Evolutionary conservation across 1,284 basidiomycete species (phyloP), one percentile per base, ranked within the genome.

Genomic region (Wallemia hederae): DNA sequence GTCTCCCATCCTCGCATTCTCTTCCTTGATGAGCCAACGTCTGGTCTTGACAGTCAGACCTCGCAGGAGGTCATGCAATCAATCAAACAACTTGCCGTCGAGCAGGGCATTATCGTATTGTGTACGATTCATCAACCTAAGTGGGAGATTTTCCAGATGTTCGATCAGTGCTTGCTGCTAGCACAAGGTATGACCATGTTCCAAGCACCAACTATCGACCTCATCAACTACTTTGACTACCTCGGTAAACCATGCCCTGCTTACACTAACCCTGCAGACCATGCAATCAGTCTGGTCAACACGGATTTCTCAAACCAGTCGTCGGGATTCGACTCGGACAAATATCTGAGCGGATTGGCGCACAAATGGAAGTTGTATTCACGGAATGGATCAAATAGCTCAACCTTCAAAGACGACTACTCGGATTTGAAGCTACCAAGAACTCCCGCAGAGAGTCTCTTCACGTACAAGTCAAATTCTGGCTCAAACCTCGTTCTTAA

Each of bases 211-310:
- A 78, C 83, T 60, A 68, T 72, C 11, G 78, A 78, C 63, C 88
- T 85, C 67, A 81, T 85, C 62, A 77, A 77, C 1, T 91, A 94
- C 72, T 85, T 97, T 63, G 76, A 78, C 27, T 73, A 73, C 15
- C 80, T 90, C 60, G 89, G 85, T 0, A 78, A 82, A 63, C 76
- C 81, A 0, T 98, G 92, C 69, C 92, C 92, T 7, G 74, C 80
- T n/a, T 92, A 92, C 0, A 97, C 90, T 72, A 98, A 98, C 69
- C 85, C 97, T 65, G 91, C 90, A 0, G 92, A 98, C 71, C 92
- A 82, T 49, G 39, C 39, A 49, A 49, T 49, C 22, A 49, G 9
- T 11, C 39, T 49, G 22, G 39, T 49, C 3, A 49, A 49, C 19
- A 49, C 39, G 11, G 39, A 49, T 49, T 49, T 49, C 39, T 49